Percentiles rank a stretch among this genome's conserved stretches.
Evolutionary conservation across 805 yeast species (phyloP).

Genomic region (Candida wancherniae): DNA sequence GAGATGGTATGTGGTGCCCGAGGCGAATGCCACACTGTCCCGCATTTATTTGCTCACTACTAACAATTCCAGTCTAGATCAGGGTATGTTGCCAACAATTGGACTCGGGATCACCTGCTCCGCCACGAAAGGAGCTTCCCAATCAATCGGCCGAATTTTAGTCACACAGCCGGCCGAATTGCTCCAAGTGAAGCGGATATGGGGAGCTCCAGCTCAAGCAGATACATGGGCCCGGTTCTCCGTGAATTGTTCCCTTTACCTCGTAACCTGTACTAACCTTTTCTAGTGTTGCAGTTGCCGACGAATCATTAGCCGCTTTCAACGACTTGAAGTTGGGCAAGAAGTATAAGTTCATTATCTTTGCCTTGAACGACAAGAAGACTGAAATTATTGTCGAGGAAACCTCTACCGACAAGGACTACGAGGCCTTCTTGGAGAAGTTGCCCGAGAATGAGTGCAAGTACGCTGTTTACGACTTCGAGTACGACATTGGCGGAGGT

Average conservation of each 20-base stretch:
- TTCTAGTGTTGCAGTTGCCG: conserved; percentile 46
- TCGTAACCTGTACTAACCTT: too few species aligned
- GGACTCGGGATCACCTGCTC: neutral
- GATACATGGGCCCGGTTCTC: neutral
- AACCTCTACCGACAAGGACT: conserved; percentile 69
- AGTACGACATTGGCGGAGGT: conserved; percentile 81
- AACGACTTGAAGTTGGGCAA: conserved; percentile 94
- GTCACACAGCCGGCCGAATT: too few species aligned
- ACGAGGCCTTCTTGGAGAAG: conserved; percentile 81
- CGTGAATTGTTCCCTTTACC: neutral
- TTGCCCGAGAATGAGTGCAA: conserved; percentile 95
- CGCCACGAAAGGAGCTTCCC: neutral
- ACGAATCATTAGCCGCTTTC: conserved; percentile 90
- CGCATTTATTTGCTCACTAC: too few species aligned
- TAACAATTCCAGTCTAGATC: conserved; percentile 20
- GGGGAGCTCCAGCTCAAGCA: neutral
- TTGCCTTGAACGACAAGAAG: conserved; percentile 74
- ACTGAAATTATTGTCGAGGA: conserved; percentile 88
- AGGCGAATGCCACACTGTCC: neutral
- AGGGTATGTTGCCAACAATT: conserved; percentile 18
- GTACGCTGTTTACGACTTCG: conserved; percentile 96
- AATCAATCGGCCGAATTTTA: too few species aligned
- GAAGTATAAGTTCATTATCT: conserved; percentile 79
- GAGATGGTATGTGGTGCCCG: conserved; percentile 11
- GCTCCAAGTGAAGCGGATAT: too few species aligned